Percentiles rank a stretch among this genome's conserved stretches.
Evolutionary conservation across 164 flowering plant species (phyloP).

Genomic region (Annona cherimola): DNA sequence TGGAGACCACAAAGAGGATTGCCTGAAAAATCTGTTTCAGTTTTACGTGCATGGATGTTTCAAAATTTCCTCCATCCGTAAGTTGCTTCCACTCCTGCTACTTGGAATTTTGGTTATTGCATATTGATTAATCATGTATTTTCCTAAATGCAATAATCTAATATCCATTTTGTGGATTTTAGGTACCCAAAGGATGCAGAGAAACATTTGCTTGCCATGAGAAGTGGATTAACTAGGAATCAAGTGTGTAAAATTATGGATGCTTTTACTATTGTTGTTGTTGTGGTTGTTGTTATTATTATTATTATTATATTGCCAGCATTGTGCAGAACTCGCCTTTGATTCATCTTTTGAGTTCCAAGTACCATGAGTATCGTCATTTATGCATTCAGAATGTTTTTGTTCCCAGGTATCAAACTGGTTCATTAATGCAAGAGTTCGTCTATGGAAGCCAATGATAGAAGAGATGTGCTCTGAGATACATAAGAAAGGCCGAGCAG

Average conservation of each 20-base stretch:
- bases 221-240: constrained; percentile 90
- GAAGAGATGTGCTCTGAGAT: constrained; percentile 77
- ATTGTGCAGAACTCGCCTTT: too few species aligned
- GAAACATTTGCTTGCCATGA: constrained; percentile 84
- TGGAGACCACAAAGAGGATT: constrained; percentile 97
- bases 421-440: constrained; percentile 85
- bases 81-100: constrained; percentile 18
- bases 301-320: neutral
- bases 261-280: neutral
- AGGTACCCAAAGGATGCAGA: constrained; percentile 98
- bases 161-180: constrained; percentile 15
- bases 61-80: constrained; percentile 98
- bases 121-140: neutral
- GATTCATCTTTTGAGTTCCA: too few species aligned
- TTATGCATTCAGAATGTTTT: neutral
- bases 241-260: constrained; percentile 48
- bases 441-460: constrained; percentile 84
- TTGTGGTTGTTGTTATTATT: neutral
- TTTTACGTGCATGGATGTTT: constrained; percentile 94
- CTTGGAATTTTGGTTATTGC: neutral
- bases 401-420: constrained; percentile 67
- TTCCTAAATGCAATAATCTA: neutral
- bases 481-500: constrained; percentile 22
- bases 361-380: neutral
- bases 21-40: constrained; percentile 91